Conservation (phyloP, 192 early-diverging fungal species). For the Lobosporangium transversale region DNA sequence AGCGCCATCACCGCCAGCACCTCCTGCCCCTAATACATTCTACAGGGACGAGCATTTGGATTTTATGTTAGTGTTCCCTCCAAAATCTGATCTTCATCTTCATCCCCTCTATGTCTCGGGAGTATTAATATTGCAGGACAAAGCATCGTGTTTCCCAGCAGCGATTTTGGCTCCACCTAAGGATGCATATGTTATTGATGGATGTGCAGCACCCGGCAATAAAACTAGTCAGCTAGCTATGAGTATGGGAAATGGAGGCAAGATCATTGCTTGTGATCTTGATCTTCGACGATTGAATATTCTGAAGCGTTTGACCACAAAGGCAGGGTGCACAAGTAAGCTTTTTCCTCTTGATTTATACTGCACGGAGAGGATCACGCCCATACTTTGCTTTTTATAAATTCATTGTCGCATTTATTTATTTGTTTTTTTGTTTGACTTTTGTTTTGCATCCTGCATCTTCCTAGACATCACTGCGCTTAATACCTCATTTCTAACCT, state of each 20-base stretch:
- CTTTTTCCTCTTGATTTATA: too few species aligned
- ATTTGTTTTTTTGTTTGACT: too few species aligned
- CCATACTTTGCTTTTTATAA: neutral
- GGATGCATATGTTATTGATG: slow-evolving; percentile 82
- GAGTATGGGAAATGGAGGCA: slow-evolving; percentile 87
- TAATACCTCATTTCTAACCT: slow-evolving; percentile 82
- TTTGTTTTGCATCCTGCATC: too few species aligned
- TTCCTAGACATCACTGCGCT: slow-evolving; percentile 77
- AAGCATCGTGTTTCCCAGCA: slow-evolving; percentile 95
- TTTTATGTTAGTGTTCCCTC: slow-evolving; percentile 87
- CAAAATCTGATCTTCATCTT: slow-evolving; percentile 89
- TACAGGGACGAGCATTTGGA: slow-evolving; percentile 78
- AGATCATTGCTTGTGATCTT: slow-evolving; percentile 92
- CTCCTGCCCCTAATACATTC: slow-evolving; percentile 53
- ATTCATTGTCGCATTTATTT: too few species aligned
- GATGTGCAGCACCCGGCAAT: slow-evolving; percentile 97
- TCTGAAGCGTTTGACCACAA: slow-evolving; percentile 74
- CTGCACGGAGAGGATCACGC: neutral
- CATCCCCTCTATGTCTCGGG: slow-evolving; percentile 80
- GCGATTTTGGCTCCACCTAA: slow-evolving; percentile 76
- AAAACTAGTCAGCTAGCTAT: slow-evolving; percentile 95
- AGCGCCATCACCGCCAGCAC: slow-evolving; percentile 26
- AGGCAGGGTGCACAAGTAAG: slow-evolving; percentile 85
- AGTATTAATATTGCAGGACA: slow-evolving; percentile 92
- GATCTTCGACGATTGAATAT: slow-evolving; percentile 79